phyloP scores from a whole-genome alignment of 495 filamentous ascomycete genomes.

The Rostrohypoxylon terebratum region DNA sequence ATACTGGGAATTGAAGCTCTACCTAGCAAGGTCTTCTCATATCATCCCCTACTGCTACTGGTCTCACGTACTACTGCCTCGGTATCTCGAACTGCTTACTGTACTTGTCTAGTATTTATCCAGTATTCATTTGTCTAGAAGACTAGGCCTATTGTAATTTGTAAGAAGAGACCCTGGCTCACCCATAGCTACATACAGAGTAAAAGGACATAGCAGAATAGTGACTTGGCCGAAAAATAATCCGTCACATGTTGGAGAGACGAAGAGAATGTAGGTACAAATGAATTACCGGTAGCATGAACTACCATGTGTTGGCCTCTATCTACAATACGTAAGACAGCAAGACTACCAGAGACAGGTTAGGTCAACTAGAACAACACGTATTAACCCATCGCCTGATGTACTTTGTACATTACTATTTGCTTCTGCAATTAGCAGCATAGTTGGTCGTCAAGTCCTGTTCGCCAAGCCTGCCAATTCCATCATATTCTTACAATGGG shows the following conservation, averaged over 20 bases:
- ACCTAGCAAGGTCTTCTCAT: background rate
- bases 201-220: background rate
- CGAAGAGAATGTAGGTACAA: background rate
- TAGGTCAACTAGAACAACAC: slow-evolving; percentile 2
- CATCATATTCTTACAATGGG: slow-evolving; percentile 38
- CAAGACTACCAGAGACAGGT: background rate
- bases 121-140: no score
- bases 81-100: no score
- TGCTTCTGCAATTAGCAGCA: slow-evolving; percentile 44
- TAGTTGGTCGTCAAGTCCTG: slow-evolving; percentile 34
- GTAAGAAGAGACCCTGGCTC: no score
- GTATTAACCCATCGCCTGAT: slow-evolving; percentile 22
- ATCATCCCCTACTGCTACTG: no score
- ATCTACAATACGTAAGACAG: background rate
- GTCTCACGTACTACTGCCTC: no score
- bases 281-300: background rate
- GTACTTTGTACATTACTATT: slow-evolving; percentile 49
- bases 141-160: no score
- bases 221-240: background rate
- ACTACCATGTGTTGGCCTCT: slow-evolving; percentile 1
- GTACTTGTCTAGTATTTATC: no score
- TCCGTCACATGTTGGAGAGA: background rate
- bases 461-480: slow-evolving; percentile 42
- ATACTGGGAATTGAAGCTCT: background rate
- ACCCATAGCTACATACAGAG: no score